phyloP scores from a whole-genome alignment of 352 stramenopile species.

The Phytophthora gonapodyides region DNA sequence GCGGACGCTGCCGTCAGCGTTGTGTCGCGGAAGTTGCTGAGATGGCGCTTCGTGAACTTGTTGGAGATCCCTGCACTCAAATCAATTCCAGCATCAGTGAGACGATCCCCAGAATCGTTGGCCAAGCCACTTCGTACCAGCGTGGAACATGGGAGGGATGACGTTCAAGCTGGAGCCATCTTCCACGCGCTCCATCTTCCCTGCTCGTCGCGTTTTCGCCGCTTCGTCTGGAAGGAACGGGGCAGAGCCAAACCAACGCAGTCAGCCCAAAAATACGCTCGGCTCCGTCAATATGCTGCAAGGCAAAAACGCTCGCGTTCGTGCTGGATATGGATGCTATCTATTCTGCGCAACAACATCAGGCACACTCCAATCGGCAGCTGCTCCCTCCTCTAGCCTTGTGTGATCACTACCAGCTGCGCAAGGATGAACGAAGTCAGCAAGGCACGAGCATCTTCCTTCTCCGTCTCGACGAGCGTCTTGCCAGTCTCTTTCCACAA shows the following conservation, averaged over 20 bases:
- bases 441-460: constrained; percentile 66
- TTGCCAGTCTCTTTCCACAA: constrained; percentile 80
- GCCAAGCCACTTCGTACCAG: constrained; percentile 23
- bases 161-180: constrained; percentile 39
- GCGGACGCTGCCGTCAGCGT: constrained; percentile 71
- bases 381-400: constrained; percentile 27
- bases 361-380: constrained; percentile 11
- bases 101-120: neutral
- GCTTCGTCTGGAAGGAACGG: neutral
- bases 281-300: constrained; percentile 12
- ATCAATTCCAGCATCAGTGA: too few relatives aligned
- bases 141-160: constrained; percentile 44
- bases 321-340: constrained; percentile 20
- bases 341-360: constrained; percentile 29
- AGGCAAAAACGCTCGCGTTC: constrained; percentile 19
- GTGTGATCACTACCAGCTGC: constrained; percentile 52
- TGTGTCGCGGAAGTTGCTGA: constrained; percentile 74
- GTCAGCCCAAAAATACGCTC: constrained; percentile 40
- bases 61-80: constrained; percentile 66
- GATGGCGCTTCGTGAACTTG: constrained; percentile 84
- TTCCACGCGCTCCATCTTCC: constrained; percentile 44
- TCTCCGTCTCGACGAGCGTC: constrained; percentile 81
- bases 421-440: constrained; percentile 61
- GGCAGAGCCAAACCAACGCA: constrained; percentile 16
- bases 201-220: neutral